Conservation (phyloP, 2,329 filamentous ascomycete species). For the Huntiella bhutanensis region DNA sequence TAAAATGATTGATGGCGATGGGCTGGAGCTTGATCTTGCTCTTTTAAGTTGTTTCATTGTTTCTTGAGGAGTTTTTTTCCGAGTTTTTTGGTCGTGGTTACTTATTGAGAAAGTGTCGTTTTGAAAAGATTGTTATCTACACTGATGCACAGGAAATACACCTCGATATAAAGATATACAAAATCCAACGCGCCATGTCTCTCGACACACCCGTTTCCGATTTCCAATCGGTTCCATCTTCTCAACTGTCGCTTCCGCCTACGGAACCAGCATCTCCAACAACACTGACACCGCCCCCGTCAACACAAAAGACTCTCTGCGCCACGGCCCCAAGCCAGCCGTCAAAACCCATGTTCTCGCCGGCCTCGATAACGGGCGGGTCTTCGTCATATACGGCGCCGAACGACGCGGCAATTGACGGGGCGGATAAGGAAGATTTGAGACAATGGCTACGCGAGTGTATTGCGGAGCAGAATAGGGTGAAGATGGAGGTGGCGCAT, state of each 20-base stretch:
- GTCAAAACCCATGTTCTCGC: slow-evolving; percentile 31
- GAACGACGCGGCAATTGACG: slow-evolving; percentile 28
- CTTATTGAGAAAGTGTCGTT: no score
- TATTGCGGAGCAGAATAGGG: slow-evolving; percentile 35
- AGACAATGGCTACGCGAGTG: slow-evolving; percentile 35
- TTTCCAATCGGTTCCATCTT: not conserved
- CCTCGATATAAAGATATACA: no score
- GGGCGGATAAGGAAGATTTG: slow-evolving; percentile 36
- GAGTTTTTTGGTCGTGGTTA: no score
- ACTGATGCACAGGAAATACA: no score
- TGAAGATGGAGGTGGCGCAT: slow-evolving; percentile 72
- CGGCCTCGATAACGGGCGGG: slow-evolving; percentile 26
- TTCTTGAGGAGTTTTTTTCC: no score
- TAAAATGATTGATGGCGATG: no score
- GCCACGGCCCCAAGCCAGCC: slow-evolving; percentile 19
- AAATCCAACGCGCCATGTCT: no score
- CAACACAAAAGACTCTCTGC: no score
- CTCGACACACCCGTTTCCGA: not conserved
- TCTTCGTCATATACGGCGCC: slow-evolving; percentile 28
- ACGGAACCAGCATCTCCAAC: not conserved
- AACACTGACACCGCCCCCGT: not conserved
- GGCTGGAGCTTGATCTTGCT: no score
- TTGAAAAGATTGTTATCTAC: no score
- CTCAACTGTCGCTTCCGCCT: not conserved
- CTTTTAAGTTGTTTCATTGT: no score